Conservation (phyloP, 108 stramenopile species). For the Nitzschia inconspicua region DNA sequence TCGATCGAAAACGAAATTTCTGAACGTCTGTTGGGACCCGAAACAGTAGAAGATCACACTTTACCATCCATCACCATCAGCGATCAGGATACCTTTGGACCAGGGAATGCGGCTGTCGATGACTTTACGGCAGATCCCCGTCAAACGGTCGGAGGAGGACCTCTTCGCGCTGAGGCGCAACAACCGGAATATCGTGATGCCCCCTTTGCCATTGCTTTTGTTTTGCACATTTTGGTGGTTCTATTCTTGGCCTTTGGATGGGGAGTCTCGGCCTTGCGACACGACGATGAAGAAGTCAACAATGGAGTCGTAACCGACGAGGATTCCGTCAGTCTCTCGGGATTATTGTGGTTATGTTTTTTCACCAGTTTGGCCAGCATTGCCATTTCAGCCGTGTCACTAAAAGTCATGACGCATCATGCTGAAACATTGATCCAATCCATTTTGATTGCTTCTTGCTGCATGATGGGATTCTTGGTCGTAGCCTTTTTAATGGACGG, state of each 20-base stretch:
- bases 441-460: conserved; percentile 8
- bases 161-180: conserved; percentile 33
- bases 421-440: conserved; percentile 22
- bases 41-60: no score
- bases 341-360: conserved; percentile 17
- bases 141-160: not conserved
- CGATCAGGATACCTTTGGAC: no score
- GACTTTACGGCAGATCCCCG: conserved; percentile 11
- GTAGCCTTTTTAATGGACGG: not conserved
- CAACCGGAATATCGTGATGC: conserved; percentile 39
- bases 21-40: no score
- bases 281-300: not conserved
- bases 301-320: not conserved
- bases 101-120: no score
- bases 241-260: conserved; percentile 20
- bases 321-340: conserved; percentile 8
- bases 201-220: conserved; percentile 51
- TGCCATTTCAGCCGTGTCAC: conserved; percentile 24
- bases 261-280: conserved; percentile 10
- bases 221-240: conserved; percentile 26
- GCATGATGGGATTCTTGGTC: not conserved
- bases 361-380: conserved; percentile 11
- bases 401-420: conserved; percentile 30
- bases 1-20: no score
- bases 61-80: no score